Evolutionary conservation across 1,284 basidiomycete genomes (phyloP), one percentile per base, ranked within the genome.

Genomic region (Sporisorium iseilematis-ciliati): DNA sequence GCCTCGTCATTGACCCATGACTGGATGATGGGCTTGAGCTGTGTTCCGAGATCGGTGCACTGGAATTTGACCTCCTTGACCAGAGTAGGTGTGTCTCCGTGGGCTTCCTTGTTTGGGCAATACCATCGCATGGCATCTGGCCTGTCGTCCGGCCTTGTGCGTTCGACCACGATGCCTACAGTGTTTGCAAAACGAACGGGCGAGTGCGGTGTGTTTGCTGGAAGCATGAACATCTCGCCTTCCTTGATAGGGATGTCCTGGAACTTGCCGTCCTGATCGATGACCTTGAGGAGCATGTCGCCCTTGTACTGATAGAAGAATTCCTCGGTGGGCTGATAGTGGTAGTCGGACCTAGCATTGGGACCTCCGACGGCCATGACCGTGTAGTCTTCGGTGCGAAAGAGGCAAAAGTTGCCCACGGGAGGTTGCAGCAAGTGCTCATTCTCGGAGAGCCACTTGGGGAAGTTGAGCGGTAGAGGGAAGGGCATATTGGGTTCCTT

Each of bases 181-280:
- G 96, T 98, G 86, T 97, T 88, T 1, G 91, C 91, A 75, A 92
- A 95, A 11, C 96, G 90, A 26, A 95, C 91, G 8, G 96, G 96
- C 78, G 95, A 96, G 87, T 98, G 96, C 0, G 95, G 95, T 0
- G 92, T 96, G 85, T 97, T 95, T 2, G 91, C 74, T 69, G 95
- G 95, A 21, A 98, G 88, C 77, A 98, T 85, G 86, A 96, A 97
- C 94, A 98, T 97, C 77, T 95, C 94, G 45, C 95, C 95, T 86
- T 99, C 94, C 67, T 91, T 91, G 79, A 98, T 97, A 26, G 88
- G 87, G 41, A 98, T 92, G 83, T 98, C 95, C 80, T 89, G 88
- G 86, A 97, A 95, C 76, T 89, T 88, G n/a, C 91, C 91, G 20
- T 92, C 92, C 61, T 96, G 93, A 38, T 80, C 55, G 11, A 98